Conservation (phyloP, 331 rosid genomes). For the Cydonia oblonga region DNA sequence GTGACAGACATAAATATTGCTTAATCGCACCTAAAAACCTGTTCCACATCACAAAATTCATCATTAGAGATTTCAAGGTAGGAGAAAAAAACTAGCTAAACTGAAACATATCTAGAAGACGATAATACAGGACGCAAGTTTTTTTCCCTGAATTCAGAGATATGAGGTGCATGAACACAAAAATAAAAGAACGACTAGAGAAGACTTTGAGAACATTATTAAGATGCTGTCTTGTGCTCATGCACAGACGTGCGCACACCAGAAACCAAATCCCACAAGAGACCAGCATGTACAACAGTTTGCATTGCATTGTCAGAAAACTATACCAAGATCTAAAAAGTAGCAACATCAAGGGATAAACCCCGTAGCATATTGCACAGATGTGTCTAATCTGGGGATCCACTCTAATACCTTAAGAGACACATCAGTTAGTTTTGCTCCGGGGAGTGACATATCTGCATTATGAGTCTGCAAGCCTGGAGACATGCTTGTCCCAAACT, state of each 20-base stretch:
- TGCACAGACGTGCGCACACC: neutral
- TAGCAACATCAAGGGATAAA: neutral
- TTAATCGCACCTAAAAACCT: constrained; percentile 98
- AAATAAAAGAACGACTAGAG: neutral
- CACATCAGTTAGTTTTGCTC: neutral
- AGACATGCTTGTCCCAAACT: neutral
- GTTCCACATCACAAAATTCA: constrained; percentile 18
- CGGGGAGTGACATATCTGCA: neutral
- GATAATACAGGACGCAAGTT: neutral
- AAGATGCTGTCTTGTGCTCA: neutral
- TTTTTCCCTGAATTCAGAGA: neutral
- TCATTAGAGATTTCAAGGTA: neutral
- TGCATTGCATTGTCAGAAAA: neutral
- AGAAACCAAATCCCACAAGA: neutral
- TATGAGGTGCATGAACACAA: neutral
- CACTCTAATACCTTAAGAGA: neutral
- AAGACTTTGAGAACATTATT: neutral
- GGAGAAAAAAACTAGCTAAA: constrained; percentile 4
- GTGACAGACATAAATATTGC: constrained; percentile 91
- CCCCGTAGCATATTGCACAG: neutral
- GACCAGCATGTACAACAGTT: neutral
- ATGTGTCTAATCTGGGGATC: neutral
- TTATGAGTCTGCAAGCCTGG: neutral
- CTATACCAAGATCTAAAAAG: neutral
- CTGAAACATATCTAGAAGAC: neutral